A percentile compares a stretch with the other conserved stretches of the same genome.
Evolutionary conservation across 2,329 filamentous ascomycete genomes (phyloP).

Genomic region (Ophiostoma fasciatum): DNA sequence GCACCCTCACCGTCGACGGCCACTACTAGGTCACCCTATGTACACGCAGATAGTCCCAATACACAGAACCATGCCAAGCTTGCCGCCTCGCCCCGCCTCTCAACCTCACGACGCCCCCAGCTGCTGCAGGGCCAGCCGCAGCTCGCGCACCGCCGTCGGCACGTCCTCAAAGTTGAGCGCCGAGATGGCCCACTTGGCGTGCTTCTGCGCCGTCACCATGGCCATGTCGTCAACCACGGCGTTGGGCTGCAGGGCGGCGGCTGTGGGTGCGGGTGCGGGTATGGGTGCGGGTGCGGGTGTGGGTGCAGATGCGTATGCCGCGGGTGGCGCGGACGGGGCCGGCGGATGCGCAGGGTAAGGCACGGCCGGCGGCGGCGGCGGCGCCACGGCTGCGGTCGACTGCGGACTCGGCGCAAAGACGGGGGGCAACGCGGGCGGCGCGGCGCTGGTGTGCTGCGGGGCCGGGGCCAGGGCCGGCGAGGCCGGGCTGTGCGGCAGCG

Average conservation of each 20-base stretch:
- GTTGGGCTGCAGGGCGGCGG: neutral
- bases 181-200: slow-evolving; percentile 93
- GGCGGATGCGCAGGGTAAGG: neutral
- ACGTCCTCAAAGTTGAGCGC: slow-evolving; percentile 95
- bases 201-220: slow-evolving; percentile 75
- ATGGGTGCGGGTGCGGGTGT: neutral
- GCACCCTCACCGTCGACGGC: no score
- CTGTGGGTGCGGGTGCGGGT: neutral
- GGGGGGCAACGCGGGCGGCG: neutral
- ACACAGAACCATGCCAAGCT: no score
- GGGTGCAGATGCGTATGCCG: neutral
- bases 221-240: slow-evolving; percentile 44
- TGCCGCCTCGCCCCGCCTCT: no score
- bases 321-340: neutral
- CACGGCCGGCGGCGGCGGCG: neutral
- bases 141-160: slow-evolving; percentile 71
- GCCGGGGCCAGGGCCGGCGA: slow-evolving; percentile 15
- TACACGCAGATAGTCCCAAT: no score
- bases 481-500: slow-evolving; percentile 22
- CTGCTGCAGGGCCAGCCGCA: slow-evolving; percentile 56
- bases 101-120: slow-evolving; percentile 51
- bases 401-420: slow-evolving; percentile 14
- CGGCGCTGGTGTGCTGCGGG: slow-evolving; percentile 10
- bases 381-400: slow-evolving; percentile 15
- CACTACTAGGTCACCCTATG: no score